These are phyloP conservation scores for Thelephora ganbajun DNA, from an alignment of 768 basidiomycete species.

Conservation along the genomic window DNA sequence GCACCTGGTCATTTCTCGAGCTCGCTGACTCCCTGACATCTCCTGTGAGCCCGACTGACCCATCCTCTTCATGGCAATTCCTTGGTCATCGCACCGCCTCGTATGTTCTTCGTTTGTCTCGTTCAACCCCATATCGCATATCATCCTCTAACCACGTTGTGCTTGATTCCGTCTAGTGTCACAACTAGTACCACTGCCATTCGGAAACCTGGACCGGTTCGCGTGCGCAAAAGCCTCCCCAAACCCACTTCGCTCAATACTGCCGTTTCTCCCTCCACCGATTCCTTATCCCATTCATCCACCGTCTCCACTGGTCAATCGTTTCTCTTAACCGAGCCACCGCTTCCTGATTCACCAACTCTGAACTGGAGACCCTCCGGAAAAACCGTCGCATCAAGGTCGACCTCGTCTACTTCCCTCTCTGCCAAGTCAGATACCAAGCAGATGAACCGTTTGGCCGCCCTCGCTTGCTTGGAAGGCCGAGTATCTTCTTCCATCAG, in stretches of 20 bases:
- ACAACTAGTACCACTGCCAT: too few species aligned
- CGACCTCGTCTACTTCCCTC: too few species aligned
- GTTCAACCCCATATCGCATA: too few species aligned
- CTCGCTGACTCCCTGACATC: background rate
- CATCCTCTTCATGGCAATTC: background rate
- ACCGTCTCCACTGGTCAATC: background rate
- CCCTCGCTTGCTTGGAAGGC: slow-evolving; percentile 54
- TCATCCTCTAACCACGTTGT: too few species aligned
- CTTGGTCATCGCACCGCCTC: background rate
- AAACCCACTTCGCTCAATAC: background rate
- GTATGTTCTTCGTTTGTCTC: too few species aligned
- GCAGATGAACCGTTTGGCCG: slow-evolving; percentile 37
- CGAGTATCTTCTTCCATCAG: slow-evolving; percentile 18
- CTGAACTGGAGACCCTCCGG: background rate
- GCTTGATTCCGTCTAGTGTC: too few species aligned
- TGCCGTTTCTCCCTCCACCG: background rate
- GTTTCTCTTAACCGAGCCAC: background rate
- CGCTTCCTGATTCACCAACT: background rate
- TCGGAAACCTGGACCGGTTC: background rate
- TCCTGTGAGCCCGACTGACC: too few species aligned
- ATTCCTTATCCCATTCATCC: too few species aligned
- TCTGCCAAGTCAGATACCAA: background rate
- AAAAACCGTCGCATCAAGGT: background rate
- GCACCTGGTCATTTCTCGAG: background rate
- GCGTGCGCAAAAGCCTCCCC: background rate